Evolutionary conservation across 495 filamentous ascomycete genomes (phyloP), one percentile per base, ranked within the genome.

Genomic region (Chaetomium tenue): DNA sequence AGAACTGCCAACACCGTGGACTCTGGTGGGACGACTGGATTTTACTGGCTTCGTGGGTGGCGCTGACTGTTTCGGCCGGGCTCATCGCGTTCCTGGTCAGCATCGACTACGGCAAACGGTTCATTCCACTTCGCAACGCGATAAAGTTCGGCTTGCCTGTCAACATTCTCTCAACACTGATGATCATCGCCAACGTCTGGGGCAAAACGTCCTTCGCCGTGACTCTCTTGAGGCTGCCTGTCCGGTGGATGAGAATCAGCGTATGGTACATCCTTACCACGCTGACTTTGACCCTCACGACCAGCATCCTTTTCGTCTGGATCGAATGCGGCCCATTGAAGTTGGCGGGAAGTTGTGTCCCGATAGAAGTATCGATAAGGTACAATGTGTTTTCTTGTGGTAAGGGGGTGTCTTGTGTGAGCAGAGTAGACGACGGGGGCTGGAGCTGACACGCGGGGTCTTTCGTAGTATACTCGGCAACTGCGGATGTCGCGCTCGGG

Each of bases 241-340:
- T 53, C 25, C 33, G 58, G 8, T 70, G 70, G 71, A 65, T 72
- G 65, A 54, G 66, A 22, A 8, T 57, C 9, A 9, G 23, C 20
- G 16, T 68, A 8, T 64, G 47, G 68, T 63, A 65, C 58, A 65
- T 79, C 51, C 71, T 76, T 48, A 53, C 72, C 22, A 70, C 63
- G n/a, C 65, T 81, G 37, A 76, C 75, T 55, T 46, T 69, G 11
- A 68, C 70, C 42, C 66, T 77, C 42, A 71, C 72, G 18, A 40
- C 75, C 11, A 79, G 71, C 37, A 68, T 70, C 30, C 68, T 76
- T 2, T 68, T 79, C 20, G 69, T 72, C 6, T 81, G 72, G 65
- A 33, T 76, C 2, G 70, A 72, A 33, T 81, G 79, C 54, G 26
- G 69, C 16, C 69, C 74, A 8, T 58, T 69, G 23, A 44, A 63